Conservation (phyloP, 306 rosid genomes). For the Cicer pinnatifidum region DNA sequence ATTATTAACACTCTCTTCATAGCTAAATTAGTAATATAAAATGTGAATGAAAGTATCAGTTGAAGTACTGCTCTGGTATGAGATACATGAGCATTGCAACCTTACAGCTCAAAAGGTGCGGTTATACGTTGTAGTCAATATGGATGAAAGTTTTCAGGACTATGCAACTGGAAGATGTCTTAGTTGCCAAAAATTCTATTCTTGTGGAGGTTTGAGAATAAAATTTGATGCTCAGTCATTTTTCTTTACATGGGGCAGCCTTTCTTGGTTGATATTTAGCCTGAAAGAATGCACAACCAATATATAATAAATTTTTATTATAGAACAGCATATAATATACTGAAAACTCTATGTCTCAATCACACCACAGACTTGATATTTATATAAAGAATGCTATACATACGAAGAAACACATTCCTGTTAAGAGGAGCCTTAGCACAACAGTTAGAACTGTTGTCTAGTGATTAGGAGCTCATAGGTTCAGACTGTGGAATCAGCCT, state of each 20-base stretch:
- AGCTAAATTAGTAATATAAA: no score
- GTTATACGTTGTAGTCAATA: constrained; percentile 12
- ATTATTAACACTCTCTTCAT: no score
- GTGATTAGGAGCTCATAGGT: background rate
- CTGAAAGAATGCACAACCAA: background rate
- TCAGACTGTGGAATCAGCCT: constrained; percentile 2
- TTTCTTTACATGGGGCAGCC: background rate
- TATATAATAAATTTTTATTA: background rate
- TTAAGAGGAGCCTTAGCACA: constrained; percentile 8
- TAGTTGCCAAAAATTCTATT: background rate
- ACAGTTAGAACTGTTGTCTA: background rate
- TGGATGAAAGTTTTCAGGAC: background rate
- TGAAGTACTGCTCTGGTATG: constrained; percentile 7
- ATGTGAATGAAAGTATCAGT: constrained; percentile 1
- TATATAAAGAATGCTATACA: background rate
- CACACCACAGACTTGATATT: background rate
- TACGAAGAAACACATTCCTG: background rate
- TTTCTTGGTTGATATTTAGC: background rate
- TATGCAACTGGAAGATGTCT: constrained; percentile 12
- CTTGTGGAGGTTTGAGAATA: background rate
- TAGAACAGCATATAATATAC: background rate
- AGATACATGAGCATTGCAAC: background rate
- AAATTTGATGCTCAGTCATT: background rate
- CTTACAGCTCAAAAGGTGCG: background rate
- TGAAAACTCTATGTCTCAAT: constrained; percentile 3